A percentile compares a stretch with the other conserved stretches of the same genome.
Evolutionary conservation across 495 filamentous ascomycete genomes (phyloP).

Genomic region (Lasiosphaeriaceae sp.): DNA sequence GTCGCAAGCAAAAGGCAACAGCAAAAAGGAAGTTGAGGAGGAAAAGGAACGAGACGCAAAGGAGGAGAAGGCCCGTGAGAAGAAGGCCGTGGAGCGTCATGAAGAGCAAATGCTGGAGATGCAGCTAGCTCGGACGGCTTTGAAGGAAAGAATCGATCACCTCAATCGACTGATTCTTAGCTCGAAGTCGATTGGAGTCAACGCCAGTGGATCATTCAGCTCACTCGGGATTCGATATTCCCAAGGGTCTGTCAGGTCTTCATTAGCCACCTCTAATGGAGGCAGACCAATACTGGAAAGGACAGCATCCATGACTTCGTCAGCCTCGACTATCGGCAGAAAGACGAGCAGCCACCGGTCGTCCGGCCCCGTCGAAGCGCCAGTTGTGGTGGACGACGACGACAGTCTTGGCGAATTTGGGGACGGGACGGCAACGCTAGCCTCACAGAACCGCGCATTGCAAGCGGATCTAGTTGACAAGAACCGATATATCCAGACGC

Average conservation of each 20-base stretch:
- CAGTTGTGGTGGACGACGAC: constrained; percentile 54
- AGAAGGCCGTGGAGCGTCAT: constrained; percentile 77
- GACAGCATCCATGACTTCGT: constrained; percentile 64
- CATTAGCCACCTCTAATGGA: constrained; percentile 64
- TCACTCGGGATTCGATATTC: constrained; percentile 64
- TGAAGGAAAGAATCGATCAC: constrained; percentile 97
- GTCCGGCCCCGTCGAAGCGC: constrained; percentile 34
- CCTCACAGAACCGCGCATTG: constrained; percentile 78
- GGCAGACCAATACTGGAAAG: constrained; percentile 56
- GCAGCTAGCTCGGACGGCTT: constrained; percentile 89
- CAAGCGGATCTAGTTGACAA: constrained; percentile 93
- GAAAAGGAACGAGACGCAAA: constrained; percentile 53
- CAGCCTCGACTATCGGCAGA: constrained; percentile 52
- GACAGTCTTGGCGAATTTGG: constrained; percentile 79
- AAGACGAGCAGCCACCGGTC: constrained; percentile 42
- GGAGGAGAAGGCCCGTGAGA: constrained; percentile 70
- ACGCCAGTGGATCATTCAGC: constrained; percentile 66
- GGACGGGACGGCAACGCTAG: constrained; percentile 77
- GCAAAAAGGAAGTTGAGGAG: constrained; percentile 63
- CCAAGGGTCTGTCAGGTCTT: constrained; percentile 64
- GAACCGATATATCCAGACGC: constrained; percentile 89
- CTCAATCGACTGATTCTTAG: constrained; percentile 91
- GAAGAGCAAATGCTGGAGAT: constrained; percentile 98
- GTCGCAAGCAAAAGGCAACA: constrained; percentile 55
- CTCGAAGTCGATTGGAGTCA: constrained; percentile 93